These are phyloP conservation scores for Senna tora DNA, from an alignment of 306 rosid genomes.

Conservation along the genomic window DNA sequence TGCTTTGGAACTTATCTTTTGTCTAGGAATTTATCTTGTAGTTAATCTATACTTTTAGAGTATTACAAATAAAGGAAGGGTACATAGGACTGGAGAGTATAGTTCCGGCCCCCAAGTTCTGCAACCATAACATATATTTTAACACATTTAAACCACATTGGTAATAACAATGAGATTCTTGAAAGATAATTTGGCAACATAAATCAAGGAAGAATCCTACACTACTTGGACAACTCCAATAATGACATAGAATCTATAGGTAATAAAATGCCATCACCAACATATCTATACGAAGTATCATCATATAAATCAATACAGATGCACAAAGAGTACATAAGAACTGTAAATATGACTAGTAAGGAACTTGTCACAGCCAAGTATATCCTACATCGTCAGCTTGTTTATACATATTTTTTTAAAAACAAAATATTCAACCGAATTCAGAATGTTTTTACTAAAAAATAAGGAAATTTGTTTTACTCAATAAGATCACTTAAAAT, in stretches of 20 bases:
- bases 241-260: neutral
- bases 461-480: neutral
- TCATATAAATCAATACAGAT: neutral
- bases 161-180: neutral
- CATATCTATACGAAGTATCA: neutral
- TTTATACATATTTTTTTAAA: neutral
- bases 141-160: neutral
- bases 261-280: neutral
- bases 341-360: neutral
- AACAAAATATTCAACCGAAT: neutral
- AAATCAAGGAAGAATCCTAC: neutral
- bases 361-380: neutral
- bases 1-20: neutral
- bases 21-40: neutral
- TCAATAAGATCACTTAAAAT: too few species aligned
- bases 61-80: neutral
- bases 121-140: slow-evolving; percentile 1
- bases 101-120: neutral
- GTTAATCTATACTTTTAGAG: neutral
- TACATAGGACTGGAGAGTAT: neutral
- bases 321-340: neutral
- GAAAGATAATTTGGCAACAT: neutral
- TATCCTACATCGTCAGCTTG: neutral
- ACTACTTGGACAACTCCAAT: neutral
- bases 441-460: neutral